Evolutionary conservation across 2,329 filamentous ascomycete genomes (phyloP).

Genomic region (Aspergillus phoenicis): DNA sequence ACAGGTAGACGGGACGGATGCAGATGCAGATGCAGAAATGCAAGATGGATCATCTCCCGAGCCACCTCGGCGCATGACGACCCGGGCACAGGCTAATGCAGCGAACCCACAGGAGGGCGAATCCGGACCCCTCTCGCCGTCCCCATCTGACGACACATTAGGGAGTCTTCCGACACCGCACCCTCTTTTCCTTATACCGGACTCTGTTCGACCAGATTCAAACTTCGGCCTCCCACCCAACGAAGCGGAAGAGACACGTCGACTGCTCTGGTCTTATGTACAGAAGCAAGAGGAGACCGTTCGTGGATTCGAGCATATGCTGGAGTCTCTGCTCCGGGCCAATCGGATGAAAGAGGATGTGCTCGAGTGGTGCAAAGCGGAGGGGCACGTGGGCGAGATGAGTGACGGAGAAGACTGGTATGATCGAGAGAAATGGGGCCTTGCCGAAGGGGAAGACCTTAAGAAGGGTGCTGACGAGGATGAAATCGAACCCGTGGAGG

Average conservation of each 20-base stretch:
- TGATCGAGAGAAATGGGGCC: slow-evolving; percentile 62
- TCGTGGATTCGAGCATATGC: slow-evolving; percentile 57
- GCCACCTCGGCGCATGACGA: slow-evolving; percentile 50
- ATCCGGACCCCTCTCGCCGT: slow-evolving; percentile 24
- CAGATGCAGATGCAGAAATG: slow-evolving; percentile 36
- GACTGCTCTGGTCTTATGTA: slow-evolving; percentile 62
- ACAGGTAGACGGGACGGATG: slow-evolving; percentile 30
- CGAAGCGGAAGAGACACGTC: slow-evolving; percentile 65
- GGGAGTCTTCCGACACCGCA: slow-evolving; percentile 49
- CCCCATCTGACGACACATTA: slow-evolving; percentile 33
- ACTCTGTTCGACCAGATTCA: slow-evolving; percentile 53
- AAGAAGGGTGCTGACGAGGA: slow-evolving; percentile 64
- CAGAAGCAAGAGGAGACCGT: slow-evolving; percentile 69
- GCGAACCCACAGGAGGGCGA: slow-evolving; percentile 33
- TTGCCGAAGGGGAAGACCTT: slow-evolving; percentile 57
- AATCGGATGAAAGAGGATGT: slow-evolving; percentile 62
- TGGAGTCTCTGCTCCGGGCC: slow-evolving; percentile 60
- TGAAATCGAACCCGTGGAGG: slow-evolving; percentile 57
- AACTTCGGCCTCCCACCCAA: slow-evolving; percentile 59
- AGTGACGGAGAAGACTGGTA: slow-evolving; percentile 71
- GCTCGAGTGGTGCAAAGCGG: slow-evolving; percentile 63
- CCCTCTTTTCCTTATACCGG: slow-evolving; percentile 60
- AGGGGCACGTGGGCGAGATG: slow-evolving; percentile 66
- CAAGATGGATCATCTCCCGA: slow-evolving; percentile 41
- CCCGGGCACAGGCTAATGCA: slow-evolving; percentile 47